A percentile compares a stretch with the other conserved stretches of the same genome.
phyloP scores from a whole-genome alignment of 768 basidiomycete genomes.

The Agrocybe pediades region DNA sequence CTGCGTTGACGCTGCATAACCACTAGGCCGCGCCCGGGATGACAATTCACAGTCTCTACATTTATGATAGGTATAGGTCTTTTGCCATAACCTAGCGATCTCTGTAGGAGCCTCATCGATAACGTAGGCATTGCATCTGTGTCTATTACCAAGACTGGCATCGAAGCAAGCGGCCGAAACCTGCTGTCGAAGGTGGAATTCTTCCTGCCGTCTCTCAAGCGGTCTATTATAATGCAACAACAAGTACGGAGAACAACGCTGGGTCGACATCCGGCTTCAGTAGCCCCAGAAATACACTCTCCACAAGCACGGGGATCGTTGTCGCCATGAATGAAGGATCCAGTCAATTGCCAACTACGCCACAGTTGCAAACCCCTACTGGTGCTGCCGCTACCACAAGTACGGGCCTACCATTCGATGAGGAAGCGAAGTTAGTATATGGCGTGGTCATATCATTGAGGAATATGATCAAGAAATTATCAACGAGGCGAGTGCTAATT shows the following conservation, averaged over 20 bases:
- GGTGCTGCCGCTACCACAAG: constrained; percentile 36
- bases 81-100: constrained; percentile 7
- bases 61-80: constrained; percentile 79
- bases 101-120: not conserved
- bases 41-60: constrained; percentile 92
- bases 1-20: not conserved
- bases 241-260: constrained; percentile 30
- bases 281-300: constrained; percentile 69
- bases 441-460: constrained; percentile 89
- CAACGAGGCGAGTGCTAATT: constrained; percentile 63
- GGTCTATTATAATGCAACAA: constrained; percentile 40
- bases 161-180: constrained; percentile 70
- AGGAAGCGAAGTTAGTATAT: constrained; percentile 96
- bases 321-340: constrained; percentile 56
- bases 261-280: constrained; percentile 40
- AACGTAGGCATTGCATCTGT: constrained; percentile 80
- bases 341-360: constrained; percentile 33
- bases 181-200: constrained; percentile 72
- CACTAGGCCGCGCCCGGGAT: constrained; percentile 37
- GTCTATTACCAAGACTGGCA: constrained; percentile 98
- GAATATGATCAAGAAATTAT: constrained; percentile 95
- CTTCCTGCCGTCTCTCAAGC: constrained; percentile 81
- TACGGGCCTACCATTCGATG: constrained; percentile 85
- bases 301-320: constrained; percentile 65
- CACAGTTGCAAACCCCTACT: constrained; percentile 36